Conservation (phyloP, 2,329 filamentous ascomycete genomes). For the Hymenoscyphus scutula region DNA sequence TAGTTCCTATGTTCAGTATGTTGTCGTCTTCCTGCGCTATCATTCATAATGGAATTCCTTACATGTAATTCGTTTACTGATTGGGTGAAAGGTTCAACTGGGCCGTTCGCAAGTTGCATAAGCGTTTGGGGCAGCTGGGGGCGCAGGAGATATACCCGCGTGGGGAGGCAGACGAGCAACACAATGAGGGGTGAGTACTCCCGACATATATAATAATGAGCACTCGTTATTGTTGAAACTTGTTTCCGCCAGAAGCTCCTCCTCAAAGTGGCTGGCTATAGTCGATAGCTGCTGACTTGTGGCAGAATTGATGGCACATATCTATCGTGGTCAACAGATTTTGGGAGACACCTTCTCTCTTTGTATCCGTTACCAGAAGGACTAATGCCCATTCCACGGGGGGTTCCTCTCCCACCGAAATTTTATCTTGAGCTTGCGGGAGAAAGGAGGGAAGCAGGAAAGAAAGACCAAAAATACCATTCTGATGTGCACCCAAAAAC, state of each 20-base stretch:
- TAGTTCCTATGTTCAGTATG: conserved; percentile 86
- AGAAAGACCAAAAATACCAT: neutral
- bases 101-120: conserved; percentile 83
- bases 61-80: conserved; percentile 11
- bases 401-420: conserved; percentile 73
- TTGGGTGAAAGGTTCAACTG: conserved; percentile 72
- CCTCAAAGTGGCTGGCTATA: neutral
- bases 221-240: conserved; percentile 1
- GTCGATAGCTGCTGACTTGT: conserved; percentile 6
- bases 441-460: neutral
- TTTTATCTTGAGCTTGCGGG: conserved; percentile 45
- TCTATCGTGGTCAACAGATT: conserved; percentile 69
- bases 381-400: conserved; percentile 67
- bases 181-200: conserved; percentile 76
- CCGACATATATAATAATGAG: neutral
- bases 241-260: neutral
- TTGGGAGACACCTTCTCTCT: conserved; percentile 65
- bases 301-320: conserved; percentile 77
- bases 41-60: neutral
- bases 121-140: conserved; percentile 79
- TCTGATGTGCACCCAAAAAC: neutral
- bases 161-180: conserved; percentile 90
- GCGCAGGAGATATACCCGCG: conserved; percentile 71
- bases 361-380: conserved; percentile 68
- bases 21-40: conserved; percentile 14